These are phyloP conservation scores for Phytopythium helicoides DNA, from an alignment of 352 stramenopile genomes.

Conservation along the genomic window DNA sequence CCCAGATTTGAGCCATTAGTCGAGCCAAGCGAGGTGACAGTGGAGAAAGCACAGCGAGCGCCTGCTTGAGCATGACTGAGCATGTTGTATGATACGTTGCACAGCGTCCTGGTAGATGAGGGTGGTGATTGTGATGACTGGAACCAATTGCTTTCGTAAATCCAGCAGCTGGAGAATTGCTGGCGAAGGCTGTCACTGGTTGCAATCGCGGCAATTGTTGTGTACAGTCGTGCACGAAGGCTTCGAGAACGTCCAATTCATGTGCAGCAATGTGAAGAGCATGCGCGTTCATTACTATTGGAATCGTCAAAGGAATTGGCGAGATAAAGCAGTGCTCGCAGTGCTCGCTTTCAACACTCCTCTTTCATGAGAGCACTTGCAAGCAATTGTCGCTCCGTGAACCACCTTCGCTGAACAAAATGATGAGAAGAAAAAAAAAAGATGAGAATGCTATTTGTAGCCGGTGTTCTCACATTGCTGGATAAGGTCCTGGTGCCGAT, in stretches of 20 bases:
- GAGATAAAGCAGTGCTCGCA: not conserved
- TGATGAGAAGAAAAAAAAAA: not conserved
- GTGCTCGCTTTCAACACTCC: too few relatives aligned
- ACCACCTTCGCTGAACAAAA: too few relatives aligned
- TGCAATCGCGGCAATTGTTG: conserved; percentile 44
- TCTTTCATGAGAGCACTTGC: too few relatives aligned
- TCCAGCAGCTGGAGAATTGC: not conserved
- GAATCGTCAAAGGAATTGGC: not conserved
- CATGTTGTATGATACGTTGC: conserved; percentile 50
- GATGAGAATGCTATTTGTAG: not conserved
- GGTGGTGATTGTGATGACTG: not conserved
- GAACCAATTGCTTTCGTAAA: conserved; percentile 4
- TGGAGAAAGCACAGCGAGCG: conserved; percentile 35
- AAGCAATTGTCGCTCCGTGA: too few relatives aligned
- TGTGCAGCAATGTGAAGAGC: conserved; percentile 4
- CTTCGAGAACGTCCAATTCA: conserved; percentile 40
- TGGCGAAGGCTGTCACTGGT: conserved; percentile 3
- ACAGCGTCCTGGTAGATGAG: conserved; percentile 37
- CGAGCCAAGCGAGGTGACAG: conserved; percentile 47
- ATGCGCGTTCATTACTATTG: not conserved
- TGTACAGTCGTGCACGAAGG: conserved; percentile 52
- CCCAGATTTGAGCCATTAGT: conserved; percentile 56
- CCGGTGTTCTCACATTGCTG: too few relatives aligned
- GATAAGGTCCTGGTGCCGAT: conserved; percentile 1
- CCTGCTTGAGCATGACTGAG: conserved; percentile 48